Evolutionary conservation across 148 eudicot genomes (phyloP), one percentile per base, ranked within the genome.

Genomic region (Oxyria digyna): DNA sequence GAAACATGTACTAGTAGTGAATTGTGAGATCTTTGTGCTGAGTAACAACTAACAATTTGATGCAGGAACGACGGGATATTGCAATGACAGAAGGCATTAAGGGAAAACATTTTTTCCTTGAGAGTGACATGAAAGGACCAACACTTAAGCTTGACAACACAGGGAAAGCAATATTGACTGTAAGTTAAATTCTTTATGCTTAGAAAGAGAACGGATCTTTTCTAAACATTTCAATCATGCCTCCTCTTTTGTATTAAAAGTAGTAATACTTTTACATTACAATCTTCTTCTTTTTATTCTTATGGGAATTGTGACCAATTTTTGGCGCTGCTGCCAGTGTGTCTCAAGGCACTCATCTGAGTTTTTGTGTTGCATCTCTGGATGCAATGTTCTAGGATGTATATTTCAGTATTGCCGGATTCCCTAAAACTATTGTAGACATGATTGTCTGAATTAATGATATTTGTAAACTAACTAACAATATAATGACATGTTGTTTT

Each of bases 121-220:
- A 91, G 78, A 76, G 74, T 73, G 97, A 91, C 75, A 78, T 89
- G 31, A 91, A 85, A 75, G 97, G 97, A 42, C 96, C 97, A 73
- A 52, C 91, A 62, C 64, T 91, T 77, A 91, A 91, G 78, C 88
- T 89, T 70, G 97, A 91, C 79, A 87, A 83, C 70, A 91, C 96
- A 54, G 97, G 97, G 76, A 88, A 82, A 84, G 89, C 88, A 75
- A 81, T 87, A 80, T 59, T 91, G 67, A 91, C 97, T 4, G 97
- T 91, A 73, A 85, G 91, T 79, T 46, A 38, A 7, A 71, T 41
- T 73, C 48, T 71, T 63, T 49, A 33, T n/a, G 62, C 59, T 69
- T 69, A 57, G 18, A 57, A 9, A 32, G 37, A 14, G 37, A 57
- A 57, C 37, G 27, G 20, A 29, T 1, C 15, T 15, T 59, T 9